Conservation (phyloP, 179 eudicot genomes). For the Amaranthus tricolor region DNA sequence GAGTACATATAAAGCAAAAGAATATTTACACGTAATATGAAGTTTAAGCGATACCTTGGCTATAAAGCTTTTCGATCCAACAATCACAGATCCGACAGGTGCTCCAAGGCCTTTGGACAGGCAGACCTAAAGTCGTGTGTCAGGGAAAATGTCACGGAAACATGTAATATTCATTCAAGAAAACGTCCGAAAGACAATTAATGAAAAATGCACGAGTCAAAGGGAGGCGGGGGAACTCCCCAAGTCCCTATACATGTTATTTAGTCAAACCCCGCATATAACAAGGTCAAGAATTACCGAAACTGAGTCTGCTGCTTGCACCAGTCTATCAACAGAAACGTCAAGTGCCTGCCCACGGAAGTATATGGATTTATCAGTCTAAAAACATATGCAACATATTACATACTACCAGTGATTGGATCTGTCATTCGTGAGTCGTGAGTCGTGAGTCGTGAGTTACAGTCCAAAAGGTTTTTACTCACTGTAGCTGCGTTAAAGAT, state of each 20-base stretch:
- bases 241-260: not conserved
- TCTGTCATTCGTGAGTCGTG: too few relatives aligned
- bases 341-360: conserved; percentile 69
- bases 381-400: too few relatives aligned
- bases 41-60: conserved; percentile 44
- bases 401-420: too few relatives aligned
- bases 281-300: conserved; percentile 47
- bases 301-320: conserved; percentile 93
- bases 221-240: too few relatives aligned
- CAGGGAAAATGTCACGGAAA: not conserved
- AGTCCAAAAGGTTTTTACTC: conserved; percentile 30
- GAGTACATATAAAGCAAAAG: not conserved
- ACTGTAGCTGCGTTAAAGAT: conserved; percentile 88
- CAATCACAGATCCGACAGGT: conserved; percentile 89
- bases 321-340: conserved; percentile 82
- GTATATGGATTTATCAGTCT: not conserved
- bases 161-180: not conserved
- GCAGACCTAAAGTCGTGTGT: conserved; percentile 54
- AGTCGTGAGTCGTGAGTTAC: too few relatives aligned
- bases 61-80: conserved; percentile 77
- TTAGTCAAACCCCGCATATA: not conserved
- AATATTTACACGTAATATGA: not conserved
- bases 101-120: conserved; percentile 97
- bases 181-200: not conserved
- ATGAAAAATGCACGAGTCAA: not conserved